These are phyloP conservation scores for Penicillium soppii DNA, from an alignment of 495 filamentous ascomycete species.

Conservation along the genomic window DNA sequence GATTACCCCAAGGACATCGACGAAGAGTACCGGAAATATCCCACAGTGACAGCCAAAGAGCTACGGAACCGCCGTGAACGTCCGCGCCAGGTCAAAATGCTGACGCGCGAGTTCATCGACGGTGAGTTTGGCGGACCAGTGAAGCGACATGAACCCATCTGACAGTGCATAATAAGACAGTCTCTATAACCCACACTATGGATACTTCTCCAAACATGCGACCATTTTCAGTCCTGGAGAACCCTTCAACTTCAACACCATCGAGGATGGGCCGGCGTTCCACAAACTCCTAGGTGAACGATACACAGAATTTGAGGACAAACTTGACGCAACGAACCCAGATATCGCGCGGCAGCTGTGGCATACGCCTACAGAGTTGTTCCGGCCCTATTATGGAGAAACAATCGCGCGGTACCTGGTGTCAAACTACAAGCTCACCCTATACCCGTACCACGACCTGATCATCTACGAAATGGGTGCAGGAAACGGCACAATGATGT, in stretches of 20 bases:
- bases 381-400: slow-evolving; percentile 95
- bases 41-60: slow-evolving; percentile 78
- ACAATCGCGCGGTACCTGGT: slow-evolving; percentile 92
- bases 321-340: slow-evolving; percentile 64
- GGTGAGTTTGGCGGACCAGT: slow-evolving; percentile 49
- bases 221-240: slow-evolving; percentile 92
- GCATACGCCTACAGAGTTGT: slow-evolving; percentile 98
- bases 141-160: slow-evolving; percentile 1
- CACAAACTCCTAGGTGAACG: slow-evolving; percentile 68
- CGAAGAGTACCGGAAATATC: slow-evolving; percentile 76
- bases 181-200: slow-evolving; percentile 95
- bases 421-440: slow-evolving; percentile 89
- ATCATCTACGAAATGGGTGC: slow-evolving; percentile 99
- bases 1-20: slow-evolving; percentile 71
- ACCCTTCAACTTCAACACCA: slow-evolving; percentile 84
- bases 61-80: slow-evolving; percentile 69
- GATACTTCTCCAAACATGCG: slow-evolving; percentile 96
- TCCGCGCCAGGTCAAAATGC: slow-evolving; percentile 90
- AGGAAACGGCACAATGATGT: slow-evolving; percentile 96
- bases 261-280: slow-evolving; percentile 84
- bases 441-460: slow-evolving; percentile 94
- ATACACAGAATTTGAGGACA: slow-evolving; percentile 88
- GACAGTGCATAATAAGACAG: slow-evolving; percentile 60
- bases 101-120: slow-evolving; percentile 95
- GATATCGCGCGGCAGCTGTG: slow-evolving; percentile 88